These are phyloP conservation scores for Calonectria pseudoreteaudii DNA, from an alignment of 2,329 filamentous ascomycete species.

Conservation along the genomic window DNA sequence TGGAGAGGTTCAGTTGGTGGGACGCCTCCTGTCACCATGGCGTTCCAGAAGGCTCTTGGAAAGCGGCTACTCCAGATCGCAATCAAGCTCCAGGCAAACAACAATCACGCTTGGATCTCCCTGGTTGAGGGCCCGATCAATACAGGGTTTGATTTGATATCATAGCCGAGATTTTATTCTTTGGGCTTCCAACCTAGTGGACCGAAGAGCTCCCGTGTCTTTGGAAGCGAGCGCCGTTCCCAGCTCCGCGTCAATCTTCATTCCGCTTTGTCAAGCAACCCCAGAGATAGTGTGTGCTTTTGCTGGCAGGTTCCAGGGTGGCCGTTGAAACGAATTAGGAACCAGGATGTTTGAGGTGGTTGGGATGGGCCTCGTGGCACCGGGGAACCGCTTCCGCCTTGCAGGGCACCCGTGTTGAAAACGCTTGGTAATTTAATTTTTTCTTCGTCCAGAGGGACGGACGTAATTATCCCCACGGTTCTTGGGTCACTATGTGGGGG, in stretches of 20 bases:
- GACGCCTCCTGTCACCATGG: slow-evolving; percentile 24
- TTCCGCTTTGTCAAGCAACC: slow-evolving; percentile 33
- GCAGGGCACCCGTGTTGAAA: slow-evolving; percentile 36
- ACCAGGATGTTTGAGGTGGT: slow-evolving; percentile 29
- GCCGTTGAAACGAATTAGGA: slow-evolving; percentile 25
- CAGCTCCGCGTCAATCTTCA: slow-evolving; percentile 31
- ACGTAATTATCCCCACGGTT: slow-evolving; percentile 37
- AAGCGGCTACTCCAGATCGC: slow-evolving; percentile 33
- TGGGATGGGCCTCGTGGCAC: slow-evolving; percentile 42
- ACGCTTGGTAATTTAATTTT: slow-evolving; percentile 47
- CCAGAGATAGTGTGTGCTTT: slow-evolving; percentile 31
- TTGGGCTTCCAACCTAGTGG: neutral
- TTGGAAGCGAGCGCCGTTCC: neutral
- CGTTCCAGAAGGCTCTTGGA: slow-evolving; percentile 43
- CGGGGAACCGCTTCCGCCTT: slow-evolving; percentile 48
- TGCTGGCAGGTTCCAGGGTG: slow-evolving; percentile 33
- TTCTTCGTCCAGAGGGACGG: slow-evolving; percentile 30
- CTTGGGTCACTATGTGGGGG: slow-evolving; percentile 34
- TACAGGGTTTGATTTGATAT: slow-evolving; percentile 5
- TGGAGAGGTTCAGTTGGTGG: slow-evolving; percentile 25
- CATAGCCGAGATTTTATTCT: slow-evolving; percentile 7
- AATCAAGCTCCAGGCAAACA: slow-evolving; percentile 16
- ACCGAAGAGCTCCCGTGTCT: neutral
- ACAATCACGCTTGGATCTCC: slow-evolving; percentile 8
- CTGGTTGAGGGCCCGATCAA: neutral